Conservation (phyloP, 2,329 filamentous ascomycete genomes). For the Zymoseptoria brevis region DNA sequence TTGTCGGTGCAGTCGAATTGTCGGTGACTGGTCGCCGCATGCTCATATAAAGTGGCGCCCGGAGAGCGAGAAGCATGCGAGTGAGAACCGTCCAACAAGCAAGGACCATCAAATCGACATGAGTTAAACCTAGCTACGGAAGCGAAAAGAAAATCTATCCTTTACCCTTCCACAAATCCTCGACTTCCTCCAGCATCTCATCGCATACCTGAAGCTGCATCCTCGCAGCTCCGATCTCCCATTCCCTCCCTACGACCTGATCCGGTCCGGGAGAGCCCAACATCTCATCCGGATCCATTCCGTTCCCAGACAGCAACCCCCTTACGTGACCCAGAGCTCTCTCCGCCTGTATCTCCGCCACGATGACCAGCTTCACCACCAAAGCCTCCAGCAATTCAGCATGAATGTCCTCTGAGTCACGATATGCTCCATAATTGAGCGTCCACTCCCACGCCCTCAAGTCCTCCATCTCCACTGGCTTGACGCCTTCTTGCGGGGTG, state of each 20-base stretch:
- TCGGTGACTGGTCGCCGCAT: no score
- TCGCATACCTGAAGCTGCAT: not conserved
- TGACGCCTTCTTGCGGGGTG: not conserved
- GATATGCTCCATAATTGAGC: not conserved
- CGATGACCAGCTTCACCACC: not conserved
- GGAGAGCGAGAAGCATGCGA: no score
- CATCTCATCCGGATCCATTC: not conserved
- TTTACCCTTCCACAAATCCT: not conserved
- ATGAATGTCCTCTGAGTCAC: not conserved
- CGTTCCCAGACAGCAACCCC: no score
- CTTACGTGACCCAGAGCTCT: no score
- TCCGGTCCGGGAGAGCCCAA: not conserved
- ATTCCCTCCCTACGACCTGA: not conserved
- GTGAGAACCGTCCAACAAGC: no score
- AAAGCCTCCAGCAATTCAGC: not conserved
- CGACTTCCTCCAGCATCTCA: not conserved
- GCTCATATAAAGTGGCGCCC: no score
- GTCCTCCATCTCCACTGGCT: not conserved
- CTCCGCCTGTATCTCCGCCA: not conserved
- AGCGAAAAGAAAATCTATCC: no score
- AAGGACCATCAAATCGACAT: no score
- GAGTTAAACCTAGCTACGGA: no score
- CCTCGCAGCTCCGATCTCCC: not conserved
- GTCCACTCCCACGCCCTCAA: not conserved
- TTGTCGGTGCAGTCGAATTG: no score